Base-by-base conservation (phyloP, 2,329 filamentous ascomycete species). In the Tolypocladium tropicale region DNA sequence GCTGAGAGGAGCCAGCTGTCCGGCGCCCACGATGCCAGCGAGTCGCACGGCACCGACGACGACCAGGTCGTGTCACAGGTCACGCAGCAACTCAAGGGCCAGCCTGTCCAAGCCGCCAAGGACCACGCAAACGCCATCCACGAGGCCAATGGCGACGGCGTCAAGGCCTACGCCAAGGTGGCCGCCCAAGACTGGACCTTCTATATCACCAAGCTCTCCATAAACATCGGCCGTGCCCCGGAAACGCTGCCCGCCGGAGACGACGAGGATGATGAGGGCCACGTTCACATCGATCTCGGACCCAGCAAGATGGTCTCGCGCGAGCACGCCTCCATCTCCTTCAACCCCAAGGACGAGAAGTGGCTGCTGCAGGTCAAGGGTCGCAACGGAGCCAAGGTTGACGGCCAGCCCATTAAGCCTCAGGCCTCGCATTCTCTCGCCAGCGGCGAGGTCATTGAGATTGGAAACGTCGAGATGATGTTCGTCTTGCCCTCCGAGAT, bases 391-490 rank as follows among this genome's bases (percentile, higher is more conserved):
- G 81, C 95, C 51, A 90, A 89, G 65, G 78, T 97, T 25, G 90
- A 99, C 69, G 89, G 90, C 58, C 74, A 75, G 53, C 76, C 81
- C 23, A 74, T 95, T 56, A 88, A 88, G 65, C 79, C 85, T 53
- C 86, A 87, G 14, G 75, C 80, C 41, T 79, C 83, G 37, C 80
- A 83, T 36, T 75, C 82, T 33, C 79, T 99, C 30, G 83, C 84
- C 46, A 96, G 92, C 64, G 94, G 94, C 57, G 86, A 93, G 68
- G 90, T 97, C 48, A 86, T 99, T 57, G 91, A 96, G 67, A 89
- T 97, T 66, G 88, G 88, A 64, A 89, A 89, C 54, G 89, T 94
- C 1, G 93, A 99, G 75, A 99, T 99, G 94, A 93, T 97, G 78
- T 99, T 99, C 71, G 90, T 96, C 52, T 82, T 95, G n/a, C 93